Evolutionary conservation across 1,139 yeast species (phyloP), one percentile per base, ranked within the genome.

Genomic region (Kazachstania sp.): DNA sequence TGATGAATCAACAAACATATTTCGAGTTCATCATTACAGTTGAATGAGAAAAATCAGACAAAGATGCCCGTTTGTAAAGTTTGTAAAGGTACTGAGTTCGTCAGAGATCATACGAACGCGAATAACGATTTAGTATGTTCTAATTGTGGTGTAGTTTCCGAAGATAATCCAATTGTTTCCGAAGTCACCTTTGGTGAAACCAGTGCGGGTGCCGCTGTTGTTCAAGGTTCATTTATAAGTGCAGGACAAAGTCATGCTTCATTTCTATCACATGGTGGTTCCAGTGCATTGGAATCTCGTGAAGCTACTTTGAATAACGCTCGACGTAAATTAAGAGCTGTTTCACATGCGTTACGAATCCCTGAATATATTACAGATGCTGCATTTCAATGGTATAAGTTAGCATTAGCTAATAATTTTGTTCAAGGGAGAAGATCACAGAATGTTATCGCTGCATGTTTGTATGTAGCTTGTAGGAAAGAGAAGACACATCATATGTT

Each of bases 401-500:
- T 88, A 49, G 97, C 98, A 0, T 72, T 92, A 37, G 78, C 87
- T 2, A 77, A 82, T 54, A 88, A 88, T 63, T 92, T 92, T 62
- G 97, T 92, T 23, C 95, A 92, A 65, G 99, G 99, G 12, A 75
- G 99, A 58, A 71, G 95, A 54, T 86, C 96, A 1, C 97, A 88
- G 63, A 90, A 90, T 61, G 97, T 92, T 5, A 81, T 90, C 46
- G 95, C 97, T 0, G 88, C 98, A 0, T 92, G 99, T 67, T 73
- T 92, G 30, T 92, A 92, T 61, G 80, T 92, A 46, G 96, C 97
- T 0, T 92, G 99, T 65, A 81, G 98, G 60, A 82, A 83, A 62
- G 94, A 85, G 59, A 78, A 79, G 63, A 90, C 97, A 1, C 90
- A 85, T 55, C 97, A 92, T 63, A 87, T 92, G 95, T 74, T 92